phyloP scores from a whole-genome alignment of 2,329 filamentous ascomycete species.

The Phyllosticta paracitricarpa region DNA sequence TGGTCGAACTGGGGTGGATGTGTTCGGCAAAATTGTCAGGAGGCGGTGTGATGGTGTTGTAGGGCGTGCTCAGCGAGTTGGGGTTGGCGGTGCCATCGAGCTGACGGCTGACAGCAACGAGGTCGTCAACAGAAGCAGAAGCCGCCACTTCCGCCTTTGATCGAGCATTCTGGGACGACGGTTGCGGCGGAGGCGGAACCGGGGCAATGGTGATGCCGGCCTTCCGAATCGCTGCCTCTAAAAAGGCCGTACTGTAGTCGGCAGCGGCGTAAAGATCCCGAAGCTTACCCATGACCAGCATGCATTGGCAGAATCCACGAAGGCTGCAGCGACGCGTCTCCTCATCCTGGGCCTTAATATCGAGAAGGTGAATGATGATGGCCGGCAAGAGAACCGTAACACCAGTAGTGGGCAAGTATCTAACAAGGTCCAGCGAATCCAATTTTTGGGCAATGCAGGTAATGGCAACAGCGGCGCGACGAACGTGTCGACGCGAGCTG shows the following conservation, averaged over 20 bases:
- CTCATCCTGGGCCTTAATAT: constrained; percentile 75
- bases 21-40: constrained; percentile 24
- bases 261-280: constrained; percentile 86
- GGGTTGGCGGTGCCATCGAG: constrained; percentile 19
- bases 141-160: constrained; percentile 18
- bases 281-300: constrained; percentile 80
- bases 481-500: constrained; percentile 70
- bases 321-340: constrained; percentile 63
- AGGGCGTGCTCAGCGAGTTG: neutral
- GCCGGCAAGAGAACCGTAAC: constrained; percentile 86
- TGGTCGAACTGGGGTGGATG: constrained; percentile 21
- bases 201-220: constrained; percentile 64
- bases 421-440: constrained; percentile 61
- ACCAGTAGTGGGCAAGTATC: constrained; percentile 76
- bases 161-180: constrained; percentile 14
- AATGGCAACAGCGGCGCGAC: constrained; percentile 74
- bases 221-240: constrained; percentile 85
- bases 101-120: constrained; percentile 35
- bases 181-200: constrained; percentile 16
- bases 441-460: constrained; percentile 74
- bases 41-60: constrained; percentile 27
- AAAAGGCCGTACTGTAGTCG: constrained; percentile 90
- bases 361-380: constrained; percentile 86
- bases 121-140: constrained; percentile 34
- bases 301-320: constrained; percentile 79